Base-by-base conservation (phyloP, 805 yeast species). In the Spathaspora boniae region DNA sequence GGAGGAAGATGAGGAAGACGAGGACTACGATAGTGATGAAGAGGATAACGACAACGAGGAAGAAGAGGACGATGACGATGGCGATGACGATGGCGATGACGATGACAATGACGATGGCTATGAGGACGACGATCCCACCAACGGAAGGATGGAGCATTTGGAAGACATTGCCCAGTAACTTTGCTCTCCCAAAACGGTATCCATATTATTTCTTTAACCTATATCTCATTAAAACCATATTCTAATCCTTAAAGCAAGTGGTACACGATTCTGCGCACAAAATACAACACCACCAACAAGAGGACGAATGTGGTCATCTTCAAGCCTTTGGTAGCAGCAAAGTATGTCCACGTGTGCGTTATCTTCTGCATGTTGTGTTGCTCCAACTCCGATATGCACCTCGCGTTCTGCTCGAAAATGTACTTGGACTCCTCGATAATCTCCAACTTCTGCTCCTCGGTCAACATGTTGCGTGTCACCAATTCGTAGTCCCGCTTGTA, bases 401-500 rank as follows among this genome's bases (percentile, higher is more conserved):
- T 62, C 29, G 72, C 71, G 57, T 80, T 81, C 63, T 80, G 76
- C 37, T 66, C 65, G 54, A 82, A 86, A 31, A 85, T 78, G 43
- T 70, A 76, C 49, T 72, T 67, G 7, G 88, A 67, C 51, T 84
- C 91, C 22, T 75, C 73, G 30, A 86, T 78, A 43, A 86, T 72
- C 37, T 80, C 84, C 37, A 65, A 56, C 62, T 86, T 86, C 59
- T 86, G 84, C 26, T 62, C 62, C 58, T 86, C 95, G 2, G 82
- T 70, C 42, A 86, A 67, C n/a, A 61, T 64, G 45, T 78, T 74
- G 51, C 95, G 73, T 4, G 95, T 86, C 31, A 76, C 77, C 37
- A 85, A 62, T 62, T 86, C 95, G 58, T 80, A 86, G 46, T 82
- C 84, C 46, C 82, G 71, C 62, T 85, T 86, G 63, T 81, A 86